Conservation (phyloP, 225 moss, liverwort and hornwort genomes). For the Pseudisothecium myosuroides region DNA sequence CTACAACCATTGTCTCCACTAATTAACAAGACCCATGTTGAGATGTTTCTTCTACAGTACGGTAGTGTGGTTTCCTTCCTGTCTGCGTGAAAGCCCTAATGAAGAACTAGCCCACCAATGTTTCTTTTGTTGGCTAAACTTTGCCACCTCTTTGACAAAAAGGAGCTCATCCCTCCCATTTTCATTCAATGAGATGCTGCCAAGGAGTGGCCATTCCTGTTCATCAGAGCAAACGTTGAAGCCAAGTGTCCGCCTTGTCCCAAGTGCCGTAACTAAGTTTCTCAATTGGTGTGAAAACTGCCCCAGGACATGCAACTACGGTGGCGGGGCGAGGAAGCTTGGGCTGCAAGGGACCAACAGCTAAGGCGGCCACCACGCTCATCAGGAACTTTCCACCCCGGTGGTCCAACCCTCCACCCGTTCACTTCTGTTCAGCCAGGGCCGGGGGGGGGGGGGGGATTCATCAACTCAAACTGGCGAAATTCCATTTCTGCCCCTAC, state of each 20-base stretch:
- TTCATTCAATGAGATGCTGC: neutral
- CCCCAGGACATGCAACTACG: neutral
- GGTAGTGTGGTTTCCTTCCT: neutral
- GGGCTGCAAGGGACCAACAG: neutral
- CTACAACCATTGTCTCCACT: neutral
- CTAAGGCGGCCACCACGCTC: neutral
- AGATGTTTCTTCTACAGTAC: neutral
- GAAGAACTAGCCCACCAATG: neutral
- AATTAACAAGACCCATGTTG: neutral
- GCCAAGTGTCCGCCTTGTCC: neutral
- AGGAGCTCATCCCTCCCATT: neutral
- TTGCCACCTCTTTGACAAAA: too few relatives aligned
- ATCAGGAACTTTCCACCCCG: neutral
- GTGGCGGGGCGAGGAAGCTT: neutral
- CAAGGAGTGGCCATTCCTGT: neutral
- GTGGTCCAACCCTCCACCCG: neutral
- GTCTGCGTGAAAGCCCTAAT: rapidly evolving
- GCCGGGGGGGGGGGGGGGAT: too few relatives aligned
- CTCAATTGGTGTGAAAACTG: neutral
- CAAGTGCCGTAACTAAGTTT: neutral
- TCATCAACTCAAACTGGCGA: neutral
- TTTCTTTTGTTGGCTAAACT: too few relatives aligned
- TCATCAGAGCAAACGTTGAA: rapidly evolving
- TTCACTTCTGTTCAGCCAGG: neutral
- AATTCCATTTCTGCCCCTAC: neutral